Evolutionary conservation across 2,329 filamentous ascomycete species (phyloP).

Genomic region (Aureobasidium sp.): DNA sequence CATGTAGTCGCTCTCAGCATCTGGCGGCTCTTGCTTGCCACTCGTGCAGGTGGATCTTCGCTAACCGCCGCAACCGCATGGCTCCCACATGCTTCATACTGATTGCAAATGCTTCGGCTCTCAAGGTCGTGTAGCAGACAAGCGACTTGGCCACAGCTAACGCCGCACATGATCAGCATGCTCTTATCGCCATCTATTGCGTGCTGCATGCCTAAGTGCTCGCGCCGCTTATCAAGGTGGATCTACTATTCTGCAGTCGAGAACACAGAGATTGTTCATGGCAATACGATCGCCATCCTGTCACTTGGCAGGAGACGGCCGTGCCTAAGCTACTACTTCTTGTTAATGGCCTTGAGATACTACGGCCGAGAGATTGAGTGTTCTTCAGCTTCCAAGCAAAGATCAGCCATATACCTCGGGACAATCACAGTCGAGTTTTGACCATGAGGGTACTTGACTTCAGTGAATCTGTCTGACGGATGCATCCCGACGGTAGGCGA

Average conservation of each 20-base stretch:
- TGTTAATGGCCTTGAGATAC: background rate
- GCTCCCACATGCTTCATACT: background rate
- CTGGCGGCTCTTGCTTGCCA: background rate
- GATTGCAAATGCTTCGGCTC: background rate
- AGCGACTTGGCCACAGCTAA: background rate
- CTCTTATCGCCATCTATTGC: background rate
- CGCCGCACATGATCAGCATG: background rate
- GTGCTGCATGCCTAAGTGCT: background rate
- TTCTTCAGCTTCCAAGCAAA: background rate
- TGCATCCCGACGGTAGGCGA: background rate
- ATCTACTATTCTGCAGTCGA: background rate
- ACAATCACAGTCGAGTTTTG: background rate
- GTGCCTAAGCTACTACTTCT: background rate
- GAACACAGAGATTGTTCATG: background rate
- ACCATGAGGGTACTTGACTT: background rate
- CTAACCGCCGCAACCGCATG: background rate
- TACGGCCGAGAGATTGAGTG: background rate
- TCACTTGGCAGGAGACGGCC: slow-evolving; percentile 2
- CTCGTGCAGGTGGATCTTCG: background rate
- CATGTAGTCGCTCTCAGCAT: background rate
- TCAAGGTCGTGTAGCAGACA: background rate
- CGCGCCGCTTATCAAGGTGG: background rate
- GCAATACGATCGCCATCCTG: background rate
- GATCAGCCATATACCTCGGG: background rate
- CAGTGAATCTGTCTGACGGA: background rate